Evolutionary conservation across 169 alveolate genomes (phyloP), one percentile per base, ranked within the genome.

Genomic region (Plasmodium berghei): DNA sequence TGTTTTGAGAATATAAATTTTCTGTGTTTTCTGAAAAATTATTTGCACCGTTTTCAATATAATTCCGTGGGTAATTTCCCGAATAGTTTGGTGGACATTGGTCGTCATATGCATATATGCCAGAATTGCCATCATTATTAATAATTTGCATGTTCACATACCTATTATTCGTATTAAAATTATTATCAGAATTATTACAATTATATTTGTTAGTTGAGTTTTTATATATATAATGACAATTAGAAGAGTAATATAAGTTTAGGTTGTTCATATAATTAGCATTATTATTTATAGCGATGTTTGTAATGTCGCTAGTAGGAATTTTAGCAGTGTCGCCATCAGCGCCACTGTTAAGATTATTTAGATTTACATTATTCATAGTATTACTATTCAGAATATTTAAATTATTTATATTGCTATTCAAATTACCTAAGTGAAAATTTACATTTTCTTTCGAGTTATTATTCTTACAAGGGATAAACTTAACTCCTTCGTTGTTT

Each of bases 81-180:
- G 67, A n/a, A 9, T 58, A 58, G n/a, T 20, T n/a, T 20, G n/a
- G 45, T 26, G 59, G 61, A 26, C 20, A 49, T n/a, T 64, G 40
- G 48, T 40, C 74, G 28, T 6, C 62, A 34, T 67, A 83, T 22
- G n/a, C 56, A 83, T 83, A n/a, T 46, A 45, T 56, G 56, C 26
- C 85, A 40, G 61, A 3, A 59, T 22, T 55, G 48, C 58, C 72
- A 71, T 67, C 54, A 64, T 26, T 67, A 72, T 83, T 67, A 42
- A 45, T n/a, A 42, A 40, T 54, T 42, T 83, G 85, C 42, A 67
- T 40, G 72, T 83, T 83, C 90, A 54, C 83, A 67, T 83, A 83
- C 80, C 85, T 83, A 83, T 73, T 73, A 73, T 83, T 83, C 59
- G 72, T 67, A 67, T 83, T 83, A 83, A 67, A 83, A 83, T 83